phyloP scores from a whole-genome alignment of 805 yeast species.

The Lachancea sp. region DNA sequence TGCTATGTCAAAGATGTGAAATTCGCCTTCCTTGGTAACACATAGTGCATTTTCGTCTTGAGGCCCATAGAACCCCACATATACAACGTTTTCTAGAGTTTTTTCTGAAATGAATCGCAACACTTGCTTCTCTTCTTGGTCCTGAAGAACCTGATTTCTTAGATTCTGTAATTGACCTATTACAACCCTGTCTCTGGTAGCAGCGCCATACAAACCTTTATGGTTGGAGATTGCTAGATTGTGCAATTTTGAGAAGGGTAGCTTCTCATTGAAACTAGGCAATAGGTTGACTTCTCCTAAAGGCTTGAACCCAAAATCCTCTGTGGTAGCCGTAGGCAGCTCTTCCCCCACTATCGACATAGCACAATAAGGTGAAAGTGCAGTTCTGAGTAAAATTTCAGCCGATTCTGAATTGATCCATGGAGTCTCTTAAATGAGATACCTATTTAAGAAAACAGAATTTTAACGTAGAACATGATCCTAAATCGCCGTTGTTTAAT shows the following conservation, averaged over 20 bases:
- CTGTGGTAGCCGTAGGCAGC: conserved; percentile 28
- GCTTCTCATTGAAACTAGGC: conserved; percentile 34
- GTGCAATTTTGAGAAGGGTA: conserved; percentile 33
- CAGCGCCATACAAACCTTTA: conserved; percentile 34
- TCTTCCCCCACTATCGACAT: conserved; percentile 16
- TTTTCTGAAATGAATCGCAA: not conserved
- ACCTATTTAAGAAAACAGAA: no score
- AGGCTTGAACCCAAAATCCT: conserved; percentile 42
- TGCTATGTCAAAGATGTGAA: not conserved
- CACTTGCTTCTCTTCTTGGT: not conserved
- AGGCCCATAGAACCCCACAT: conserved; percentile 1
- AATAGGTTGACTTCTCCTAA: conserved; percentile 32
- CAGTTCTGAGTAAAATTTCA: no score
- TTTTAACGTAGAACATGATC: no score
- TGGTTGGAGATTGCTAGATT: conserved; percentile 36
- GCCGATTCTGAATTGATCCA: no score
- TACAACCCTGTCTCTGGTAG: conserved; percentile 33
- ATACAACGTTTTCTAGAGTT: conserved; percentile 4
- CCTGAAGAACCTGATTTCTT: conserved; percentile 12
- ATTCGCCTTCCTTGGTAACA: not conserved
- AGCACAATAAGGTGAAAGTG: not conserved
- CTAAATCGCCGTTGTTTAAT: no score
- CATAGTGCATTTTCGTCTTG: not conserved
- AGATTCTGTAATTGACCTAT: conserved; percentile 34
- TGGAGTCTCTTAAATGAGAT: no score